A percentile compares a stretch with the other conserved stretches of the same genome.
Evolutionary conservation across 352 stramenopile species (phyloP).

Genomic region (Globisporangium uncinulatum): DNA sequence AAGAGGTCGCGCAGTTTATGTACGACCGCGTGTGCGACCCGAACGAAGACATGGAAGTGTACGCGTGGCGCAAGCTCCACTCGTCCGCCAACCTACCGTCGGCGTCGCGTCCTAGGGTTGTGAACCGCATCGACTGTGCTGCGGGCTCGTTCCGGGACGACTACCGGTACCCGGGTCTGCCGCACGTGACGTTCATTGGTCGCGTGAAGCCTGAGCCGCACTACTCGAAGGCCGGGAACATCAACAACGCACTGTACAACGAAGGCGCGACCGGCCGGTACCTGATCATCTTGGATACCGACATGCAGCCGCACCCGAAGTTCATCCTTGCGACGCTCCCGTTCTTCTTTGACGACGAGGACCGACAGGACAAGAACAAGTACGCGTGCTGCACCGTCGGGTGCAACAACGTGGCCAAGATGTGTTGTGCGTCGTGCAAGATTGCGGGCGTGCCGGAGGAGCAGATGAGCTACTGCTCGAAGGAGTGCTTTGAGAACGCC

Average conservation of each 20-base stretch:
- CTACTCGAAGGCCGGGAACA: constrained; percentile 86
- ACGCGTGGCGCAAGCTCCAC: constrained; percentile 83
- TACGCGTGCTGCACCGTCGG: constrained; percentile 68
- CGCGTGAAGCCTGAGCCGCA: constrained; percentile 74
- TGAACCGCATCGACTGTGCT: constrained; percentile 68
- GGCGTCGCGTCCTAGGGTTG: constrained; percentile 55
- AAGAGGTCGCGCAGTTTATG: constrained; percentile 87
- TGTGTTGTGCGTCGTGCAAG: constrained; percentile 84
- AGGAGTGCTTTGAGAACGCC: constrained; percentile 83
- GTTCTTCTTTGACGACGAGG: constrained; percentile 86
- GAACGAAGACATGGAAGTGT: constrained; percentile 85
- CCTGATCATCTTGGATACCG: constrained; percentile 72
- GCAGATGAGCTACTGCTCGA: constrained; percentile 83
- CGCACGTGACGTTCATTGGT: constrained; percentile 71
- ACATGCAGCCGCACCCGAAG: constrained; percentile 86
- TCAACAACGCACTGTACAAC: constrained; percentile 89
- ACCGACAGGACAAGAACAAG: constrained; percentile 56
- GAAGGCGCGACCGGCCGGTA: constrained; percentile 79
- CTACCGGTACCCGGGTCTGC: constrained; percentile 78
- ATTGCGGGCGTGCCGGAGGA: constrained; percentile 79
- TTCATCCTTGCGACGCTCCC: constrained; percentile 74
- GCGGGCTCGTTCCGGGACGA: constrained; percentile 81
- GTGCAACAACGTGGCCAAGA: constrained; percentile 77
- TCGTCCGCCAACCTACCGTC: constrained; percentile 79
- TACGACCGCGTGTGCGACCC: constrained; percentile 83